phyloP scores from a whole-genome alignment of 441 rosid genomes.

The Adansonia gregorii region DNA sequence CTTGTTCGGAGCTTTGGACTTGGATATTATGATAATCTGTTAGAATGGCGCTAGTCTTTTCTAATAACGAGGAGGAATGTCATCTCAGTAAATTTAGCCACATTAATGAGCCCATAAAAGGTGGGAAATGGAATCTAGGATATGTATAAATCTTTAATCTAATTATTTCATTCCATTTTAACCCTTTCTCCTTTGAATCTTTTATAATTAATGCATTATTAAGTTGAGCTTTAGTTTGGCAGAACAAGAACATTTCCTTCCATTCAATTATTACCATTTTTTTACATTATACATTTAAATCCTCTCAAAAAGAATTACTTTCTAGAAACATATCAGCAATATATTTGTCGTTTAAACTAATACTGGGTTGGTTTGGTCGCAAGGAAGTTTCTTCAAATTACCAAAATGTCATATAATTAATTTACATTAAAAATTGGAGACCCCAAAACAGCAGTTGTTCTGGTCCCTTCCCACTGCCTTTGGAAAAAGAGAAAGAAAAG shows the following conservation, averaged over 20 bases:
- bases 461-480: slow-evolving; percentile 39
- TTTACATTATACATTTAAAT: too few species aligned
- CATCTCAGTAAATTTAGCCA: background rate
- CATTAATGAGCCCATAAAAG: background rate
- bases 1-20: background rate
- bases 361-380: too few species aligned
- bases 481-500: slow-evolving; percentile 30
- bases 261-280: too few species aligned
- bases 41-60: background rate
- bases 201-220: background rate
- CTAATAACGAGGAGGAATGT: background rate
- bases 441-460: background rate
- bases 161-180: background rate
- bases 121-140: background rate
- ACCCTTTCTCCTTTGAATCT: background rate
- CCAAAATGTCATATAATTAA: too few species aligned
- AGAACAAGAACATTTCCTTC: background rate
- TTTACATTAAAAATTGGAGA: background rate
- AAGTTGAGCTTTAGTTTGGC: background rate
- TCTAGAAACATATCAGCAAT: too few species aligned
- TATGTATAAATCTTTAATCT: background rate
- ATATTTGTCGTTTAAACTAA: too few species aligned
- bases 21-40: too few species aligned
- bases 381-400: too few species aligned
- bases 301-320: too few species aligned